A percentile compares a stretch with the other conserved stretches of the same genome.
phyloP scores from a whole-genome alignment of 805 yeast genomes.

The Starmerella khaoyaiensis region DNA sequence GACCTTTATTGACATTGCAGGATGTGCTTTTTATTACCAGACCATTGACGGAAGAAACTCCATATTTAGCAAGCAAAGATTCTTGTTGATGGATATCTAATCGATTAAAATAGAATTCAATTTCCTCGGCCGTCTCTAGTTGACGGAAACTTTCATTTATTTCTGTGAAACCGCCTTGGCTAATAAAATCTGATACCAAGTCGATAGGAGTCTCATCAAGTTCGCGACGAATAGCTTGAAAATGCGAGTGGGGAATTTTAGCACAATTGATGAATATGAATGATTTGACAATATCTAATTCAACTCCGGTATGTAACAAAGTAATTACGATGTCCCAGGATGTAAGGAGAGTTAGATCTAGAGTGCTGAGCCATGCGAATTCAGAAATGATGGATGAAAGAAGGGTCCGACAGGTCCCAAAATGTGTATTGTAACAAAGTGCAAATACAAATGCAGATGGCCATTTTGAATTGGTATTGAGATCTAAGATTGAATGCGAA shows the following conservation, averaged over 20 bases:
- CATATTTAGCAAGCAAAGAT: background rate
- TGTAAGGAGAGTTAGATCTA: too few relatives aligned
- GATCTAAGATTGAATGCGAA: too few relatives aligned
- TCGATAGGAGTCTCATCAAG: background rate
- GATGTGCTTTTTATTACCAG: background rate
- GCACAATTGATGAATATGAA: background rate
- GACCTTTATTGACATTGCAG: background rate
- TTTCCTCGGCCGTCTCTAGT: background rate
- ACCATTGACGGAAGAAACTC: background rate
- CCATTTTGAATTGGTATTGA: too few relatives aligned
- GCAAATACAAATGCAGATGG: too few relatives aligned
- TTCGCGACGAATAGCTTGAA: constrained; percentile 4
- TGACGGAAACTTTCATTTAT: background rate
- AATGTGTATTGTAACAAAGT: too few relatives aligned
- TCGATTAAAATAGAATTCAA: background rate
- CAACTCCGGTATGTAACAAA: background rate
- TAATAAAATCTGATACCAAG: background rate
- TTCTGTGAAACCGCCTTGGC: constrained; percentile 1
- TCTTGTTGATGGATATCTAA: background rate
- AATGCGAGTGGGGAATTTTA: background rate
- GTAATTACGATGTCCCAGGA: too few relatives aligned
- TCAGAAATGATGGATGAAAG: too few relatives aligned
- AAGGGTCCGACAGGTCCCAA: too few relatives aligned
- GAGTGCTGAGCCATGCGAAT: too few relatives aligned
- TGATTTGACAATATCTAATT: background rate